Evolutionary conservation across 768 basidiomycete species (phyloP).

Genomic region (Flagelloscypha sp.): DNA sequence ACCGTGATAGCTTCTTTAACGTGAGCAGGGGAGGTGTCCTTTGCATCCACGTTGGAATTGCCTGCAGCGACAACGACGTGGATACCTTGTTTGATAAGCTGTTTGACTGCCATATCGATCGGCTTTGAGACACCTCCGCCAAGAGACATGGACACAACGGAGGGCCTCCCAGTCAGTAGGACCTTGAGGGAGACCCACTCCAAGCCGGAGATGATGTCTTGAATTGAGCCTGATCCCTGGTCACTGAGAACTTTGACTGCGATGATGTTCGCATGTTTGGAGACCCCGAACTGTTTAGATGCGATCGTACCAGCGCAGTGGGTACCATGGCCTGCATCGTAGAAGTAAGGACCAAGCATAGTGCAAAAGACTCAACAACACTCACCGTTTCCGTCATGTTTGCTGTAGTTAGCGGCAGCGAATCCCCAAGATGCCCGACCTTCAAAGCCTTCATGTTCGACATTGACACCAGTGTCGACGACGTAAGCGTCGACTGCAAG

Average conservation of each 20-base stretch:
- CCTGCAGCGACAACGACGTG: slow-evolving; percentile 31
- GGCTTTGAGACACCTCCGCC: slow-evolving; percentile 21
- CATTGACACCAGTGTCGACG: no score
- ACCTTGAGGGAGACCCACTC: slow-evolving; percentile 21
- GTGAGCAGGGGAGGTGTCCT: slow-evolving; percentile 26
- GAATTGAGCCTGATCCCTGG: slow-evolving; percentile 19
- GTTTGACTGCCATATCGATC: slow-evolving; percentile 25
- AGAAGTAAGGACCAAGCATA: slow-evolving; percentile 11
- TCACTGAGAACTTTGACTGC: slow-evolving; percentile 36
- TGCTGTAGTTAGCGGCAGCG: slow-evolving; percentile 24
- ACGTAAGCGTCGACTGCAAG: no score
- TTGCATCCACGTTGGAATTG: slow-evolving; percentile 24
- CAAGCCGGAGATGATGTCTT: slow-evolving; percentile 23
- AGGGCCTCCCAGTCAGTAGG: slow-evolving; percentile 18
- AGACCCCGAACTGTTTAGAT: slow-evolving; percentile 26
- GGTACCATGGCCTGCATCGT: slow-evolving; percentile 36
- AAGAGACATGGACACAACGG: slow-evolving; percentile 29
- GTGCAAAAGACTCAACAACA: neutral
- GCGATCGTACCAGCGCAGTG: slow-evolving; percentile 29
- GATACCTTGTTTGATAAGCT: slow-evolving; percentile 22
- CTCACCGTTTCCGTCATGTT: no score
- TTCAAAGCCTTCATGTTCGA: slow-evolving; percentile 29
- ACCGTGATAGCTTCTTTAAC: slow-evolving; percentile 28
- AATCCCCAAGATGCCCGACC: slow-evolving; percentile 35
- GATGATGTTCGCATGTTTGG: slow-evolving; percentile 26